Percentiles rank a stretch among this genome's conserved stretches.
Evolutionary conservation across 305 asterid species (phyloP).

Genomic region (Fraxinus floribunda): DNA sequence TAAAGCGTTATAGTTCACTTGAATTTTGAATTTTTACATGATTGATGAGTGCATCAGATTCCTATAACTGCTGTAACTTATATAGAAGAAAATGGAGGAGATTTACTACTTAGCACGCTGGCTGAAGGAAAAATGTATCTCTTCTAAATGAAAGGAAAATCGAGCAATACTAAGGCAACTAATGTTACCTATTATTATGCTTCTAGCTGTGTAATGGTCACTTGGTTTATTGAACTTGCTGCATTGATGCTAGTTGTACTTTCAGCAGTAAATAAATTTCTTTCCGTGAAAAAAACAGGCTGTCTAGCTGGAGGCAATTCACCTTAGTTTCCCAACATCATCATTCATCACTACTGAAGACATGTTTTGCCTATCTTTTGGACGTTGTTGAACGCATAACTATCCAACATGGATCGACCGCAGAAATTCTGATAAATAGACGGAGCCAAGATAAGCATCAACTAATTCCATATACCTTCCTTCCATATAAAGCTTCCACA

Average conservation of each 20-base stretch:
- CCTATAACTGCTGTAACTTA: background rate
- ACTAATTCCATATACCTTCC: conserved; percentile 8
- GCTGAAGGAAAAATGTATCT: background rate
- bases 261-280: conserved; percentile 12
- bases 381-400: conserved; percentile 45
- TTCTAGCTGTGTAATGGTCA: conserved; percentile 33
- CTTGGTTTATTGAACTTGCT: conserved; percentile 28
- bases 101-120: background rate
- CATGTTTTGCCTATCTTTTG: conserved; percentile 52
- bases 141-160: background rate
- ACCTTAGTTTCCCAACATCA: conserved; percentile 44
- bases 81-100: background rate
- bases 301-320: conserved; percentile 40
- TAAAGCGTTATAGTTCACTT: background rate
- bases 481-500: background rate
- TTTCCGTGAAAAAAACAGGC: conserved; percentile 48
- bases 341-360: conserved; percentile 40
- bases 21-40: background rate
- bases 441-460: conserved; percentile 16
- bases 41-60: background rate
- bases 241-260: conserved; percentile 25
- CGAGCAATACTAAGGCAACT: background rate
- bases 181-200: conserved; percentile 19
- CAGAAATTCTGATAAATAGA: conserved; percentile 15
- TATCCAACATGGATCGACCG: conserved; percentile 39